phyloP scores from a whole-genome alignment of 2,329 filamentous ascomycete genomes.

The Neophaeococcomyces aloes region DNA sequence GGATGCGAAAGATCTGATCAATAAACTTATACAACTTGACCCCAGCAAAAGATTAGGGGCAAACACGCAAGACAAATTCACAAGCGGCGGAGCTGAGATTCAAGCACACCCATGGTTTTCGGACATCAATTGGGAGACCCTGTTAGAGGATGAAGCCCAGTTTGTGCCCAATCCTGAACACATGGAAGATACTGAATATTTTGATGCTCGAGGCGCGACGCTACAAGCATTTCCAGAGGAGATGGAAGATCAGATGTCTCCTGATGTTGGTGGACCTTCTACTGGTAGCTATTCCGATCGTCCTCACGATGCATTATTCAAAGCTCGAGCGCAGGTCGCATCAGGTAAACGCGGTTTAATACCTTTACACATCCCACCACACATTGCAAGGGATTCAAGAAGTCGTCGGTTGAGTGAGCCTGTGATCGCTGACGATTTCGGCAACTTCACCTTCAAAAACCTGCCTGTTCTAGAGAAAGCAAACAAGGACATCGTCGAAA shows the following conservation, averaged over 20 bases:
- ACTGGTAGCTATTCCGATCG: constrained; percentile 69
- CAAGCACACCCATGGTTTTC: constrained; percentile 80
- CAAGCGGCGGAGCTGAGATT: constrained; percentile 82
- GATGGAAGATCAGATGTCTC: constrained; percentile 76
- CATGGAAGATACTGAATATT: constrained; percentile 96
- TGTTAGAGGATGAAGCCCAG: constrained; percentile 90
- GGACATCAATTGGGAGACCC: constrained; percentile 75
- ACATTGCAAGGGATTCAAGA: constrained; percentile 75
- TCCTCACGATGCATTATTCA: constrained; percentile 86
- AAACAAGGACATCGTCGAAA: constrained; percentile 97
- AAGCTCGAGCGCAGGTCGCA: constrained; percentile 76
- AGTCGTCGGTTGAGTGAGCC: constrained; percentile 85
- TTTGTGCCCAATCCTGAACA: constrained; percentile 90
- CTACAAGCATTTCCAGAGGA: constrained; percentile 88
- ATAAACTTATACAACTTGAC: constrained; percentile 77
- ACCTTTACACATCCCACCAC: constrained; percentile 90
- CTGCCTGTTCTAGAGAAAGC: constrained; percentile 91
- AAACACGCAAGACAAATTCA: constrained; percentile 71
- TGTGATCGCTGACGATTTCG: constrained; percentile 81
- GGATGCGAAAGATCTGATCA: constrained; percentile 90
- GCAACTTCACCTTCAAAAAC: constrained; percentile 94
- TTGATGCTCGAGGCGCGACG: constrained; percentile 82
- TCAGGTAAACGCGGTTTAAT: constrained; percentile 84
- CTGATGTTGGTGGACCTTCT: constrained; percentile 53
- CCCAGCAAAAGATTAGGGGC: constrained; percentile 72